phyloP scores from a whole-genome alignment of 2,329 filamentous ascomycete genomes.

The Cladophialophora bantiana region DNA sequence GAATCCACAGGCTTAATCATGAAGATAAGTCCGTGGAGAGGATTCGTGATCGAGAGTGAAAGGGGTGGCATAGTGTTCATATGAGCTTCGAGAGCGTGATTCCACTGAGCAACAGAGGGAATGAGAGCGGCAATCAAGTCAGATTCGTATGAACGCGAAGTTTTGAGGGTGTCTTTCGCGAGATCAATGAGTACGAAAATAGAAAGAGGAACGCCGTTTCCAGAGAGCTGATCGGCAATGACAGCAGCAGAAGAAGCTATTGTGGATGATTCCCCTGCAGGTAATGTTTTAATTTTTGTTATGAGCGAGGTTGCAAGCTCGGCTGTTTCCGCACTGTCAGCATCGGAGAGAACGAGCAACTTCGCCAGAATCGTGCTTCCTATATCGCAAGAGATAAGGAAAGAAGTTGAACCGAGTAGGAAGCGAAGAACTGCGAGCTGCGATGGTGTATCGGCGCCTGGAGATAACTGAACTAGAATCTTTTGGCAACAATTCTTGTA shows the following conservation, averaged over 20 bases:
- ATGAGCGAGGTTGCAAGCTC: conserved; percentile 31
- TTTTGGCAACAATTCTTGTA: conserved; percentile 39
- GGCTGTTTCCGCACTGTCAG: conserved; percentile 20
- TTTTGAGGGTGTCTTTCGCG: conserved; percentile 57
- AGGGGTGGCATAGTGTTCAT: conserved; percentile 57
- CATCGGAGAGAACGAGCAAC: conserved; percentile 38
- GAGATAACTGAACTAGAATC: conserved; percentile 32
- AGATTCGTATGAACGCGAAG: conserved; percentile 25
- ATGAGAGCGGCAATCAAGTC: conserved; percentile 47
- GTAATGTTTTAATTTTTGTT: conserved; percentile 25
- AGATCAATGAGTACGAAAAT: conserved; percentile 56
- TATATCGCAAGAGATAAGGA: conserved; percentile 3
- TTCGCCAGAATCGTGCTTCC: conserved; percentile 26
- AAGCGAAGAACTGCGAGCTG: conserved; percentile 26
- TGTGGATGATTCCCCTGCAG: conserved; percentile 16
- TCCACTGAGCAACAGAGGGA: conserved; percentile 71
- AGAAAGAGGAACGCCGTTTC: conserved; percentile 34
- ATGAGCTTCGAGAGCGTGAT: conserved; percentile 64
- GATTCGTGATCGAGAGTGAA: conserved; percentile 76
- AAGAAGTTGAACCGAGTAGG: conserved; percentile 8
- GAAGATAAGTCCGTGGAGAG: conserved; percentile 73
- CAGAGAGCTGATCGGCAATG: conserved; percentile 38
- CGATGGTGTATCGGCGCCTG: conserved; percentile 29
- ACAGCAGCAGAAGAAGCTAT: conserved; percentile 29
- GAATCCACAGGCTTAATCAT: conserved; percentile 57